Evolutionary conservation across 2,329 filamentous ascomycete genomes (phyloP), one percentile per base, ranked within the genome.

Genomic region (Ophiostoma novo-ulmi): DNA sequence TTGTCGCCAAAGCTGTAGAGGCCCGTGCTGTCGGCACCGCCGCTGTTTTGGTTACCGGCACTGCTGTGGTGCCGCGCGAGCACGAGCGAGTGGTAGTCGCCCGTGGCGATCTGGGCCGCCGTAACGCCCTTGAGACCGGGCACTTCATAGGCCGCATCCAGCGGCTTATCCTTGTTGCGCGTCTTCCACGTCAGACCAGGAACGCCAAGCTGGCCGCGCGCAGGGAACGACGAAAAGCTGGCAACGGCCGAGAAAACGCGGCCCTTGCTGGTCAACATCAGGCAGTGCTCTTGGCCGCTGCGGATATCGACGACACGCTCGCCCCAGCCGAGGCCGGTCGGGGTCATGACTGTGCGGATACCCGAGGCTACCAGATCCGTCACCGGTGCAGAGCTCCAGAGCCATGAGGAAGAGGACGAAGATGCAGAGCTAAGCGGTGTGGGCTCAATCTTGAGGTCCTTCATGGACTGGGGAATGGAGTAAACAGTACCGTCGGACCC

Each of bases 1-100:
- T 98, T 98, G 79, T 98, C 94, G 52, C 95, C 95, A 80, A 97
- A 98, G 7, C 89, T 85, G 79, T 95, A 97, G 20, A 95, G 85
- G 20, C 88, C 87, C 20, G 94, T 94, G 69, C 90, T 84, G 38
- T 67, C 65, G 13, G 65, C 64, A 8, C 63, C 58, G 26, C 58
- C 58, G 31, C 61, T 26, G n/a, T 55, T 4, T 48, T 48, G 44
- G 38, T 13, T 31, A 31, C n/a, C 58, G 10, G 14, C 5, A n/a
- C 52, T 36, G 17, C 31, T 26, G 64, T 41, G 20, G 3, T n/a
- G 64, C 72, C 87, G 86, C 77, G 94, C 92, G 20, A 93, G 84
- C 0, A 88, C 91, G 1, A 96, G 81, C 4, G 93, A 97, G 80
- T 99, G 95, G 74, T 89, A 88, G 77, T 97, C 93, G 35, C 95